Percentiles rank a stretch among this genome's conserved stretches.
Conservation (phyloP, 345 rosid species). For the Hibiscus syriacus region DNA sequence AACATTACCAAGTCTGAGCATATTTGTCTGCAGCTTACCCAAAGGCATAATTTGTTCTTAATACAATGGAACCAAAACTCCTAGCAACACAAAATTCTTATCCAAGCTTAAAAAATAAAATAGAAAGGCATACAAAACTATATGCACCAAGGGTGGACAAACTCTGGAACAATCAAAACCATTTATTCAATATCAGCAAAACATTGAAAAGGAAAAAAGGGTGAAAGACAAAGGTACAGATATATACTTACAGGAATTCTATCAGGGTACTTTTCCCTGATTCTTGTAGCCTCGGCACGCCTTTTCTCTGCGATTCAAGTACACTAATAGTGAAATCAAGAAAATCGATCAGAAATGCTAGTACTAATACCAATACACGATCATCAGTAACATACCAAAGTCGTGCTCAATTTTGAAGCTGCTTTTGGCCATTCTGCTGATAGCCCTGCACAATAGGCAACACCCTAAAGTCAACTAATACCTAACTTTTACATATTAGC, state of each 20-base stretch:
- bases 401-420: constrained; percentile 62
- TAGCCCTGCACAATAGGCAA: constrained; percentile 10
- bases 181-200: not conserved
- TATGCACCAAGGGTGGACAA: not conserved
- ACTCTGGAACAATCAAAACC: not conserved
- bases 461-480: not conserved
- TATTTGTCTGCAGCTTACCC: not conserved
- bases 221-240: not conserved
- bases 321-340: not conserved
- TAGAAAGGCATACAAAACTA: not conserved
- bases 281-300: constrained; percentile 63
- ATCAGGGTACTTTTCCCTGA: constrained; percentile 62
- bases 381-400: constrained; percentile 31
- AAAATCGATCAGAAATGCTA: not conserved
- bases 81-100: not conserved
- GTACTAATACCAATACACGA: not conserved
- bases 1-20: not conserved
- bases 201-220: not conserved
- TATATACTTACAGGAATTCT: constrained; percentile 48
- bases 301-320: constrained; percentile 44
- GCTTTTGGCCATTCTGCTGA: constrained; percentile 37
- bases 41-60: not conserved
- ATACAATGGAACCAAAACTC: not conserved
- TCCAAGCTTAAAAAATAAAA: not conserved
- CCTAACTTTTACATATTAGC: not conserved